Evolutionary conservation across 441 rosid species (phyloP), one percentile per base, ranked within the genome.

Genomic region (Omphalea diandra): DNA sequence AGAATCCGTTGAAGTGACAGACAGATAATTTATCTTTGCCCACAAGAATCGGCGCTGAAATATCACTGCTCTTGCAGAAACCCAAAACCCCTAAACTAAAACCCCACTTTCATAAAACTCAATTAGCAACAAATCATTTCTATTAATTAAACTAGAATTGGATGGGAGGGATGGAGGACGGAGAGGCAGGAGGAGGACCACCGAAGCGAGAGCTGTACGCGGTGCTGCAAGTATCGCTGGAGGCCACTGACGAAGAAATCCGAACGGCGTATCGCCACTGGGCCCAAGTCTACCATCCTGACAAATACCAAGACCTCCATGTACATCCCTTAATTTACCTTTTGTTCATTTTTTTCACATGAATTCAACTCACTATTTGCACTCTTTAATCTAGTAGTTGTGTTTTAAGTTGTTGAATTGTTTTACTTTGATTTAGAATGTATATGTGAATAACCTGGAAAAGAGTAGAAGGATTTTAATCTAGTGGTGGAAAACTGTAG

Each of bases 211-310:
- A 95, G 58, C 90, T 95, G 35, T 95, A 95, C 77, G 98, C 97
- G 0, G 81, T 89, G 20, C 79, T 95, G 27, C 92, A 95, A 77
- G 80, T 95, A 8, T 88, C 99, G 3, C 99, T 98, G 27, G 94
- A 87, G 4, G 97, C 99, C 29, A 82, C 98, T 77, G 85, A 87
- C 58, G 98, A 95, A 80, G 98, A 95, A 82, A 90, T 95, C 77
- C 78, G 88, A 58, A 89, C 82, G 70, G 88, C 99, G 70, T 90
- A 95, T 78, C 98, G 95, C 29, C 96, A 90, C 62, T 93, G 93
- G 96, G 99, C 99, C 49, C 99, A 93, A 85, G 87, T 95, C 36
- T 95, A 95, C 73, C 99, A 95, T 62, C 99, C 99, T 7, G 98
- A 95, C 67, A 95, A 95, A 76, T 87, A 82, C 77, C 98, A 90